A percentile compares a stretch with the other conserved stretches of the same genome.
phyloP scores from a whole-genome alignment of 176 grass and related monocot species.

The Rhynchospora tenuis region DNA sequence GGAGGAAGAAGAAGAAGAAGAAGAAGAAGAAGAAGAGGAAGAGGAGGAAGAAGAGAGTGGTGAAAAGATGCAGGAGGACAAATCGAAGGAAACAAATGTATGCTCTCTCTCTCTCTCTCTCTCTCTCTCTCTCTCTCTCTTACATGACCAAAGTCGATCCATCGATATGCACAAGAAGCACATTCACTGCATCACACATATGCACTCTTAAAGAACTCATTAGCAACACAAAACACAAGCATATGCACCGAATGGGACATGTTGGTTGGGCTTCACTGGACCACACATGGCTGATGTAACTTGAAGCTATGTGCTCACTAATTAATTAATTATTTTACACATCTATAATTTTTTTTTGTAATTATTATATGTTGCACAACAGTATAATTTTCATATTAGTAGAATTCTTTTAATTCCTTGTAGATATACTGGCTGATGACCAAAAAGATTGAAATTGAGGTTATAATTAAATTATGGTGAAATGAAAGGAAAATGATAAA shows the following conservation, averaged over 20 bases:
- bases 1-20: conserved; percentile 16
- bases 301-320: neutral
- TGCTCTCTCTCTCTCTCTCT: conserved; percentile 1
- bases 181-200: neutral
- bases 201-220: neutral
- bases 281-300: neutral
- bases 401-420: neutral
- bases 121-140: neutral
- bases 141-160: neutral
- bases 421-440: neutral
- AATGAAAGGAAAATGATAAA: neutral
- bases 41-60: conserved; percentile 31
- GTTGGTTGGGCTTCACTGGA: neutral
- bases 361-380: neutral
- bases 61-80: conserved; percentile 3
- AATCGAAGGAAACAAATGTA: conserved; percentile 22
- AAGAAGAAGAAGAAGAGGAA: conserved; percentile 31
- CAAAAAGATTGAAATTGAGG: neutral
- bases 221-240: neutral
- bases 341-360: too few relatives aligned
- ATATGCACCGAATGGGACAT: neutral
- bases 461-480: neutral
- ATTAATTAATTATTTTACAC: too few relatives aligned
- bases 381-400: neutral
- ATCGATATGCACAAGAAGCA: neutral